These are phyloP conservation scores for Cladosporium sp. DNA, from an alignment of 2,329 filamentous ascomycete species.

Conservation along the genomic window DNA sequence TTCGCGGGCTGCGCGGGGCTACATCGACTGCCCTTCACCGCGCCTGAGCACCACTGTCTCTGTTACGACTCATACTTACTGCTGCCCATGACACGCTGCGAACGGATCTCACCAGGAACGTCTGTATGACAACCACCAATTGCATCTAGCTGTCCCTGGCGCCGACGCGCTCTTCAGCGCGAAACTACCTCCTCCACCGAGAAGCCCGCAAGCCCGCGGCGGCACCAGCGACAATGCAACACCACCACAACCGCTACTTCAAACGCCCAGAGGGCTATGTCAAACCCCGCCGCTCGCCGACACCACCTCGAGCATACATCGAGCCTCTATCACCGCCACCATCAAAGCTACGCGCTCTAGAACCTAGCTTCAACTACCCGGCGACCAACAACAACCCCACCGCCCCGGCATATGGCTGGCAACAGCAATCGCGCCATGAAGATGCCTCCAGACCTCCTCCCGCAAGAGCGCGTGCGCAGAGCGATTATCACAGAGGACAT, in stretches of 20 bases:
- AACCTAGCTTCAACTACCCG: slow-evolving; percentile 33
- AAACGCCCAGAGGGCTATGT: slow-evolving; percentile 20
- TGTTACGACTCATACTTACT: slow-evolving; percentile 7
- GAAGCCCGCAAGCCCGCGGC: not conserved
- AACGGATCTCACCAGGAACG: too few relatives aligned
- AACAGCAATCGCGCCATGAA: slow-evolving; percentile 5
- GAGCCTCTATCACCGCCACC: slow-evolving; percentile 36
- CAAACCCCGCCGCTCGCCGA: slow-evolving; percentile 25
- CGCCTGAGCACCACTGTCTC: not conserved
- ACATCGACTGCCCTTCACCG: not conserved
- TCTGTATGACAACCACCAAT: not conserved
- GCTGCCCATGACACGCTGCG: too few relatives aligned
- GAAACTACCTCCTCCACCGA: slow-evolving; percentile 4
- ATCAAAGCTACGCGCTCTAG: slow-evolving; percentile 23
- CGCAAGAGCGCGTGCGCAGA: slow-evolving; percentile 8
- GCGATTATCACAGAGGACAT: slow-evolving; percentile 20
- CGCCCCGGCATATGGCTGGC: not conserved
- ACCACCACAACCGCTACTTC: slow-evolving; percentile 25
- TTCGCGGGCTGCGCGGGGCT: not conserved
- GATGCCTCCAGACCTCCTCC: not conserved
- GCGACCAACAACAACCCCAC: slow-evolving; percentile 21
- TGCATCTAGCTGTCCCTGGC: not conserved
- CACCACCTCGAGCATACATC: slow-evolving; percentile 29
- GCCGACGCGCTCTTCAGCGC: slow-evolving; percentile 6
- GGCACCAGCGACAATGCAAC: slow-evolving; percentile 3